phyloP scores from a whole-genome alignment of 2,329 filamentous ascomycete species.

The Aciculosporium take region DNA sequence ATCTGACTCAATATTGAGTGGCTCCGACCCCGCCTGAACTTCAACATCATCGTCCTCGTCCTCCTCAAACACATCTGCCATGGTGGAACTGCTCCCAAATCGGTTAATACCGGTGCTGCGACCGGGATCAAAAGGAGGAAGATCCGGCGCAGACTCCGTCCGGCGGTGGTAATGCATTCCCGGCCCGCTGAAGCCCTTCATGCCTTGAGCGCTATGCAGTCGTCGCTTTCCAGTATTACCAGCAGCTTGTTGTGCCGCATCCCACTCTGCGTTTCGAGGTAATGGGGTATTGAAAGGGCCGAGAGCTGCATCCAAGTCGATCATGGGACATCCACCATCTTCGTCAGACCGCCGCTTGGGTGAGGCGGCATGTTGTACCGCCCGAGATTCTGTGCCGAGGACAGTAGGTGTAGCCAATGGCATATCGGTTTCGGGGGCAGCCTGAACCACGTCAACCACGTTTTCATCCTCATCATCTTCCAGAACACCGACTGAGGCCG shows the following conservation, averaged over 20 bases:
- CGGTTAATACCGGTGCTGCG: conserved; percentile 43
- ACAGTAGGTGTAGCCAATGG: conserved; percentile 23
- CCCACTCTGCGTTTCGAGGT: conserved; percentile 48
- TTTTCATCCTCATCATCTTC: conserved; percentile 18
- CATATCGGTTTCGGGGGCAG: conserved; percentile 10
- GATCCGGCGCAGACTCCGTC: conserved; percentile 66
- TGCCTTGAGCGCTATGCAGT: conserved; percentile 63
- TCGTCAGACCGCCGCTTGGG: conserved; percentile 29
- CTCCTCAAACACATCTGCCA: conserved; percentile 80
- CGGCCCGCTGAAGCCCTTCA: conserved; percentile 52
- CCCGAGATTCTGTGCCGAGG: conserved; percentile 26
- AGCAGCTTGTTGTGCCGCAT: conserved; percentile 47
- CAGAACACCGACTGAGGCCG: conserved; percentile 18
- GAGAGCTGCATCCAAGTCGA: conserved; percentile 86
- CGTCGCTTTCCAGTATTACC: conserved; percentile 44
- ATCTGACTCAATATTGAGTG: neutral
- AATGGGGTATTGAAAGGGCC: conserved; percentile 80
- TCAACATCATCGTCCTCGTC: conserved; percentile 61
- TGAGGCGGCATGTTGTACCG: conserved; percentile 10
- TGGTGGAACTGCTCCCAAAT: conserved; percentile 54
- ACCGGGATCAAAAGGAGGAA: conserved; percentile 56
- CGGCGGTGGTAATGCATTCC: conserved; percentile 65
- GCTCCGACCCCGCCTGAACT: conserved; percentile 10
- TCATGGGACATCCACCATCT: conserved; percentile 63
- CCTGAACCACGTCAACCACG: conserved; percentile 7